phyloP scores from a whole-genome alignment of 148 eudicot genomes.

The Dysphania ambrosioides region DNA sequence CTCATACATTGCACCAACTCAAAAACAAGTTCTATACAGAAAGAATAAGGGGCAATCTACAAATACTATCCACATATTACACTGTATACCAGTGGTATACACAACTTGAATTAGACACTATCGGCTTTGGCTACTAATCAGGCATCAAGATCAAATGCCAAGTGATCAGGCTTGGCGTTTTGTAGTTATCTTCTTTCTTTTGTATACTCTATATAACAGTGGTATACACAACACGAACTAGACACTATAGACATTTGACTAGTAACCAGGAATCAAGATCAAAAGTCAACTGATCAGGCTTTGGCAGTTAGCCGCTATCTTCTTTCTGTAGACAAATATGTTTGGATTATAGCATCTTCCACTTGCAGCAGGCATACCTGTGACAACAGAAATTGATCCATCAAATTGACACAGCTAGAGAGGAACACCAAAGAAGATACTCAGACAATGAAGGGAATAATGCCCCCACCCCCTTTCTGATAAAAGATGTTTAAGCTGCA shows the following conservation, averaged over 20 bases:
- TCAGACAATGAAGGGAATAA: conserved; percentile 8
- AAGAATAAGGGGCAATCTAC: conserved; percentile 13
- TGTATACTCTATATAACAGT: conserved; percentile 25
- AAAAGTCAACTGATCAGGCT: conserved; percentile 8
- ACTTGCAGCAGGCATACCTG: conserved; percentile 44
- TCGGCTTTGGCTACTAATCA: not conserved
- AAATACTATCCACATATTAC: conserved; percentile 9
- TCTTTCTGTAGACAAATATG: conserved; percentile 40
- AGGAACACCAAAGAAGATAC: not conserved
- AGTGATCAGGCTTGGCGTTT: conserved; percentile 11
- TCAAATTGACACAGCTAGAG: conserved; percentile 41
- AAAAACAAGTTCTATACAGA: conserved; percentile 16
- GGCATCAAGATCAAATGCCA: conserved; percentile 1
- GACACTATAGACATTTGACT: conserved; percentile 3
- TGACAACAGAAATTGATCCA: conserved; percentile 37
- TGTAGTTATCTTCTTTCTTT: conserved; percentile 31
- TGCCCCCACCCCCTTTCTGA: not conserved
- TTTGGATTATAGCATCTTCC: conserved; percentile 44
- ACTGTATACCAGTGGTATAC: conserved; percentile 21
- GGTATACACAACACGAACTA: conserved; percentile 20
- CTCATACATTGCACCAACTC: conserved; percentile 13
- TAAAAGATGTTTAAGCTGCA: conserved; percentile 3
- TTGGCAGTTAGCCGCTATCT: conserved; percentile 17
- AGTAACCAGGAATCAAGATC: conserved; percentile 1
- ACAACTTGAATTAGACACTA: conserved; percentile 20